A percentile compares a stretch with the other conserved stretches of the same genome.
Evolutionary conservation across 1,139 yeast genomes (phyloP).

Genomic region (Pichia sp.): DNA sequence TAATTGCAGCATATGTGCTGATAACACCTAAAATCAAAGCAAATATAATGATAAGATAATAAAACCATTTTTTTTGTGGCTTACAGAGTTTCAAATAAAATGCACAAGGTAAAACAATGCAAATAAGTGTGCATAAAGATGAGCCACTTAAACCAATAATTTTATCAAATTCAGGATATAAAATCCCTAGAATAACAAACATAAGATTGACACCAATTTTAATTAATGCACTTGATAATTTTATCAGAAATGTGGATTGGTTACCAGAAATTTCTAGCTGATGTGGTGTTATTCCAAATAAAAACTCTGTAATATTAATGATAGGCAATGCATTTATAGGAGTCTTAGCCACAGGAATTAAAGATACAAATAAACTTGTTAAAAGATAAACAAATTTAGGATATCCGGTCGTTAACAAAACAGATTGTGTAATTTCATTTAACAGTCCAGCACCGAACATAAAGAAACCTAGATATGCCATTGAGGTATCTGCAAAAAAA

Average conservation of each 20-base stretch:
- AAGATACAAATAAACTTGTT: slow-evolving; percentile 44
- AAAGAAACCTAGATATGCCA: slow-evolving; percentile 51
- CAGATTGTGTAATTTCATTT: slow-evolving; percentile 50
- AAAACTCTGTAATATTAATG: slow-evolving; percentile 42
- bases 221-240: slow-evolving; percentile 23
- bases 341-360: slow-evolving; percentile 53
- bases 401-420: slow-evolving; percentile 45
- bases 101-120: slow-evolving; percentile 50
- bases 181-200: slow-evolving; percentile 44
- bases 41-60: slow-evolving; percentile 21
- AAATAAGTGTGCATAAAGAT: slow-evolving; percentile 49
- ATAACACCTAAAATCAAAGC: slow-evolving; percentile 25
- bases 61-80: slow-evolving; percentile 24
- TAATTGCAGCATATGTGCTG: slow-evolving; percentile 30
- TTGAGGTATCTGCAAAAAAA: slow-evolving; percentile 44
- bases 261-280: slow-evolving; percentile 19
- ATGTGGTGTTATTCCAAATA: slow-evolving; percentile 39
- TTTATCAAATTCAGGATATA: slow-evolving; percentile 55
- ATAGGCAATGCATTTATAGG: slow-evolving; percentile 57
- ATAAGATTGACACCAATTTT: slow-evolving; percentile 44
- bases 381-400: slow-evolving; percentile 46
- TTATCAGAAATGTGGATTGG: slow-evolving; percentile 11
- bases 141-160: slow-evolving; percentile 54
- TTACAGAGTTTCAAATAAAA: slow-evolving; percentile 38
- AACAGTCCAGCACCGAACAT: slow-evolving; percentile 51